Evolutionary conservation across 805 yeast species (phyloP), one percentile per base, ranked within the genome.

Genomic region (Sugiyamaella marilandica): DNA sequence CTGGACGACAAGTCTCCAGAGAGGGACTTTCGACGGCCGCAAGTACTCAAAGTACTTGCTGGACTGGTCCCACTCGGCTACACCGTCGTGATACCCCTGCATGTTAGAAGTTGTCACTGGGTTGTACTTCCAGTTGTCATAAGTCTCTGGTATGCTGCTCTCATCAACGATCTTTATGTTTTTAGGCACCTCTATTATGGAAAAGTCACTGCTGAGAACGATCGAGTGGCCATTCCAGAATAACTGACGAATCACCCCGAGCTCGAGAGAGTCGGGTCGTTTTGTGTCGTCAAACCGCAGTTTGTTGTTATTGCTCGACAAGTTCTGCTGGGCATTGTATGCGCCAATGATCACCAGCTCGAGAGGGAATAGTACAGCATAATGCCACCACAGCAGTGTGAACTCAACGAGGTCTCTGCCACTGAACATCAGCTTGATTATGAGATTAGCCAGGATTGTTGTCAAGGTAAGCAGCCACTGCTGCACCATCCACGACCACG

Each of bases 201-300:
- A 16, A 21, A 57, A 50, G 14, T 41, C 31, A 9, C 41, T 49
- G 16, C 52, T 50, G 10, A 52, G 45, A 18, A 47, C 26, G 10
- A 59, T 49, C 9, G 36, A 21, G 18, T 50, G 35, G 0, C 62
- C 61, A 9, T 43, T 32, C 61, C 62, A 58, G 41, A 59, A 59
- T 37, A 59, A 47, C 14, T 50, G 36, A 11, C 62, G 46, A 2
- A 54, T 33, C 11, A 52, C 34, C 26, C 50, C 51, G 32, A 59
- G 31, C n/a, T 59, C 61, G 8, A 47, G 51, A n/a, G 48, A 24
- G 3, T 32, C 49, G 10, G 29, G 16, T 26, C 10, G 19, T 8
- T n/a, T 7, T 7, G 24, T 8, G 11, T 14, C 18, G 26, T 18
- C 21, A 13, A 39, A 39, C 2, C 18, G 10, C 24, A 14, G 10